Conservation (phyloP, 2,329 filamentous ascomycete species). For the Microsporum canis region DNA sequence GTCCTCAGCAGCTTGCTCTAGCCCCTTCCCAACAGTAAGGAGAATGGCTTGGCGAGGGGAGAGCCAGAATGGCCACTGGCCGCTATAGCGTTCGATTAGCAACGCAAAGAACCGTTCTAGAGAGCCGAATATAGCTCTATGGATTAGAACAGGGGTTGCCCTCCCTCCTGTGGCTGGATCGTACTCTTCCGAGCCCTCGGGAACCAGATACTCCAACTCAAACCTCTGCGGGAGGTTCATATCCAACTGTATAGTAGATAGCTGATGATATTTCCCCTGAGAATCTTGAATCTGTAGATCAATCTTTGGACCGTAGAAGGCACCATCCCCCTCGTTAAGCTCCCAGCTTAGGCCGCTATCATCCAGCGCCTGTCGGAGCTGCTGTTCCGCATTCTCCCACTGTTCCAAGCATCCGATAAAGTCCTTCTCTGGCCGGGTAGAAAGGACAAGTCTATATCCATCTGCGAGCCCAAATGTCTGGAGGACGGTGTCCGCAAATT, state of each 20-base stretch:
- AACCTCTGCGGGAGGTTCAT: slow-evolving; percentile 82
- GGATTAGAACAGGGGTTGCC: slow-evolving; percentile 66
- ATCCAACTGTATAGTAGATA: slow-evolving; percentile 79
- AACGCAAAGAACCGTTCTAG: slow-evolving; percentile 77
- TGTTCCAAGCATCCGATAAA: slow-evolving; percentile 65
- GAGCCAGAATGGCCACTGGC: slow-evolving; percentile 79
- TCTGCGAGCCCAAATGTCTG: slow-evolving; percentile 57
- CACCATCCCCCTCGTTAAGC: slow-evolving; percentile 69
- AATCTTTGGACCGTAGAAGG: slow-evolving; percentile 88
- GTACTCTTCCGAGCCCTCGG: slow-evolving; percentile 33
- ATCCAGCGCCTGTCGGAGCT: slow-evolving; percentile 53
- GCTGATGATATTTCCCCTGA: slow-evolving; percentile 76
- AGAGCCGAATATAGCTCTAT: slow-evolving; percentile 73
- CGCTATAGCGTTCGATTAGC: slow-evolving; percentile 70
- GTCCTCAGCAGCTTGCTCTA: slow-evolving; percentile 39
- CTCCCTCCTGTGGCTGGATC: slow-evolving; percentile 40
- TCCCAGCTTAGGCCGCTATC: slow-evolving; percentile 57
- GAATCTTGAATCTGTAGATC: slow-evolving; percentile 72
- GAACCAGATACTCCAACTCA: slow-evolving; percentile 57
- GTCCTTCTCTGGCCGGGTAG: slow-evolving; percentile 63
- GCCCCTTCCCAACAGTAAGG: slow-evolving; percentile 52
- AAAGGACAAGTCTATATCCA: slow-evolving; percentile 60
- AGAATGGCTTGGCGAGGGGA: slow-evolving; percentile 68
- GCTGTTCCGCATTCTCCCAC: slow-evolving; percentile 56
- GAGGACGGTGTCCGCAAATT: slow-evolving; percentile 64